Conservation (phyloP, 176 grass and related monocot species). For the Avena insularis region DNA sequence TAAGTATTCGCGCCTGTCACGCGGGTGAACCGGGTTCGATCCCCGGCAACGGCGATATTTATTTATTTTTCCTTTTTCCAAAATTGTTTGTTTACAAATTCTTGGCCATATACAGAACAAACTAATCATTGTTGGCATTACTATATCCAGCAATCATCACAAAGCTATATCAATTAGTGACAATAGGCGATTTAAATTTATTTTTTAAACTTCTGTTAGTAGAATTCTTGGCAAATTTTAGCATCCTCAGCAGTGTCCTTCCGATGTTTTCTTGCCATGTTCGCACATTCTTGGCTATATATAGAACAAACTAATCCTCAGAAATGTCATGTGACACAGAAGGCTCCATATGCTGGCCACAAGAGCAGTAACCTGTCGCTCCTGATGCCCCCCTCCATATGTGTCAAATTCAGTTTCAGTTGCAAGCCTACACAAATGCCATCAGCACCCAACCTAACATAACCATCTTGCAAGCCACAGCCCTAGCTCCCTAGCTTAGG, state of each 20-base stretch:
- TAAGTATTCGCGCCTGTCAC: conserved; percentile 93
- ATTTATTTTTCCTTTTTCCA: no score
- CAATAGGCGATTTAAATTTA: no score
- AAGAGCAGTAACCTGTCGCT: not conserved
- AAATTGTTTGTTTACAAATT: no score
- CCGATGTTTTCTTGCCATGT: not conserved
- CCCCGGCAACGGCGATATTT: conserved; percentile 54
- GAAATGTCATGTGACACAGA: not conserved
- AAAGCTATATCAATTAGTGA: no score
- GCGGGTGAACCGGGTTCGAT: conserved; percentile 79
- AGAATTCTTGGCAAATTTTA: not conserved
- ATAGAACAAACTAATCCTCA: not conserved
- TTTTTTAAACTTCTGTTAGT: no score
- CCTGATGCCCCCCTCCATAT: not conserved
- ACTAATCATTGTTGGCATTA: no score
- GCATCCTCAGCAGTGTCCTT: not conserved
- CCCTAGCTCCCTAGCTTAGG: not conserved
- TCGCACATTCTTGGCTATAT: not conserved
- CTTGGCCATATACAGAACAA: no score
- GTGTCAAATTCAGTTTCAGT: conserved; percentile 34
- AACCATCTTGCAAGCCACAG: not conserved
- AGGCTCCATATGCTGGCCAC: not conserved
- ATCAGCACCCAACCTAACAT: conserved; percentile 27
- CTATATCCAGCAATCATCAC: no score
- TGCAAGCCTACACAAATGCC: conserved; percentile 43